A percentile compares a stretch with the other conserved stretches of the same genome.
phyloP scores from a whole-genome alignment of 768 basidiomycete species.

The Mycena floridula region DNA sequence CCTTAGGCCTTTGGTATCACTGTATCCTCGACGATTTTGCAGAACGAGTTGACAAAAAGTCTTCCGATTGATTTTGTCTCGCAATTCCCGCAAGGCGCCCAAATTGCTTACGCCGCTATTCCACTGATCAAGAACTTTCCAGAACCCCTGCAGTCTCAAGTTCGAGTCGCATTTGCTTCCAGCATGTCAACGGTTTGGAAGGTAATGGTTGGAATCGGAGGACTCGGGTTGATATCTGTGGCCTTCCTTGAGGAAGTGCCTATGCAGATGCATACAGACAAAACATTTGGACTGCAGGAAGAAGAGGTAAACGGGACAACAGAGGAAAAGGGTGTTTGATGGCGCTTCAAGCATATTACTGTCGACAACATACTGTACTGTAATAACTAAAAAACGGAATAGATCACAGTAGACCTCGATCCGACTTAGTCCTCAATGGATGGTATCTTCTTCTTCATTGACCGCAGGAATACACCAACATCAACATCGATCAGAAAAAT shows the following conservation, averaged over 20 bases:
- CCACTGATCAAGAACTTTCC: conserved; percentile 16
- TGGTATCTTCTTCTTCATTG: no score
- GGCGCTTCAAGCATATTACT: no score
- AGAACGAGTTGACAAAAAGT: conserved; percentile 26
- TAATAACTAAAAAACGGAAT: no score
- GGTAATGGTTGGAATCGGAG: conserved; percentile 7
- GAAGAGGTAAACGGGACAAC: no score
- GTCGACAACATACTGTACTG: no score
- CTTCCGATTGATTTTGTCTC: conserved; percentile 13
- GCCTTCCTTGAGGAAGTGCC: conserved; percentile 7
- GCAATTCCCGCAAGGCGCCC: conserved; percentile 6
- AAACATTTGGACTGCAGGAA: no score
- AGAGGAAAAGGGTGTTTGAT: no score
- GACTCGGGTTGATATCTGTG: background rate
- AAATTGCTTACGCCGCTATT: conserved; percentile 21
- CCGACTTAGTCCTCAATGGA: no score
- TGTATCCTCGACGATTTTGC: conserved; percentile 25
- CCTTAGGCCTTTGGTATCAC: conserved; percentile 25
- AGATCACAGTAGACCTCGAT: no score
- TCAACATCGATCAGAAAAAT: no score
- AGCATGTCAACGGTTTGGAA: conserved; percentile 11
- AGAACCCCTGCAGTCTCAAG: conserved; percentile 8
- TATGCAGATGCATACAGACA: no score
- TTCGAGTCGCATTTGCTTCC: conserved; percentile 7
- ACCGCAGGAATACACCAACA: no score